phyloP scores from a whole-genome alignment of 2,329 filamentous ascomycete genomes.

The Penicillium thymicola region DNA sequence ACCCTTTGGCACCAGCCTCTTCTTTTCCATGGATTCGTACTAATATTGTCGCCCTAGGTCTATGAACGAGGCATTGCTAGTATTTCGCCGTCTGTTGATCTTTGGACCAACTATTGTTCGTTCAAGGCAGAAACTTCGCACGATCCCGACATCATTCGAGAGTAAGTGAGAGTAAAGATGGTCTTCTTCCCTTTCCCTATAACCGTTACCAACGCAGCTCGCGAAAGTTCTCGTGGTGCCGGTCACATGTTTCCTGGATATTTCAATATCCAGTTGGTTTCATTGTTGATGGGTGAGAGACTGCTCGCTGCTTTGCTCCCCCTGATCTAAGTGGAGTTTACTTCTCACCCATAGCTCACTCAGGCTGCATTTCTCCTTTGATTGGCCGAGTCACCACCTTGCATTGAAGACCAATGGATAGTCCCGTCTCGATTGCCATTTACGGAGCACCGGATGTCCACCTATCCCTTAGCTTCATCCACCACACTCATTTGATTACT shows the following conservation, averaged over 20 bases:
- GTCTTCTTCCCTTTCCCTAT: slow-evolving; percentile 65
- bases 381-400: slow-evolving; percentile 33
- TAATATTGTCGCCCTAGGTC: slow-evolving; percentile 54
- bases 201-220: slow-evolving; percentile 43
- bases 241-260: slow-evolving; percentile 37
- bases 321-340: slow-evolving; percentile 43
- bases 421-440: slow-evolving; percentile 32
- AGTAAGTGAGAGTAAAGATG: slow-evolving; percentile 80
- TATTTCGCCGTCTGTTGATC: slow-evolving; percentile 87
- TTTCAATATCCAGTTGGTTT: slow-evolving; percentile 33
- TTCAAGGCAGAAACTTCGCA: slow-evolving; percentile 99
- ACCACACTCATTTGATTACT: slow-evolving; percentile 37
- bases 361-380: slow-evolving; percentile 49
- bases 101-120: slow-evolving; percentile 95
- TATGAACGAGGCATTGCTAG: slow-evolving; percentile 94
- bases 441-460: slow-evolving; percentile 32
- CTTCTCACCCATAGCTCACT: slow-evolving; percentile 52
- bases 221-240: slow-evolving; percentile 37
- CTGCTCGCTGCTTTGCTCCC: slow-evolving; percentile 59
- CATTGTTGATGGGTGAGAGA: slow-evolving; percentile 59
- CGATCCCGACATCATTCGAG: slow-evolving; percentile 91
- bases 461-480: slow-evolving; percentile 27
- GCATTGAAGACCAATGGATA: slow-evolving; percentile 28
- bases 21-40: background rate
- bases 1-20: background rate